Evolutionary conservation across 108 stramenopile genomes (phyloP), one percentile per base, ranked within the genome.

Genomic region (Cyclotella distinguenda): DNA sequence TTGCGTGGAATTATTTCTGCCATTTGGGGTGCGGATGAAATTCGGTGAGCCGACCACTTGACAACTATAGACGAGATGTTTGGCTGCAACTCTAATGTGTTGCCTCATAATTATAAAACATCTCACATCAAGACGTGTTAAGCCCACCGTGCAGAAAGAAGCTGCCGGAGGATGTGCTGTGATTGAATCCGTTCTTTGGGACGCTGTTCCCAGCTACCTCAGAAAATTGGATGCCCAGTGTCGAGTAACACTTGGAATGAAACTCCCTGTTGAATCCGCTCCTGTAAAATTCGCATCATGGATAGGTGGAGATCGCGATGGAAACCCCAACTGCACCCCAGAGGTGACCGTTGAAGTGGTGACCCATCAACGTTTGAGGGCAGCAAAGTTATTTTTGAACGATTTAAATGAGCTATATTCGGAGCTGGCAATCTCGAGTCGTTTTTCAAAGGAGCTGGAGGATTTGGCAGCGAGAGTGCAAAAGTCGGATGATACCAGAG

Each of bases 291-390:
- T 98, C 65, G 95, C 93, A 4, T 90, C 90, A 7, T 98, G 97
- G 97, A 97, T 97, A 76, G 95, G 95, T 19, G 95, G 95, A 22
- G 95, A 97, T 64, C 85, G 96, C 8, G 96, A 95, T 78, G 97
- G 97, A 18, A 98, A 98, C 75, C 97, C 97, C 23, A 97, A 97
- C 68, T 95, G 95, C 16, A 95, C 95, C 2, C 93, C 97, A 7
- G 69, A 77, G 31, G 95, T 96, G 0, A 98, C 97, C 9, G 58
- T 68, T 35, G 93, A 95, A 64, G 96, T 97, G 23, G 80, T 87
- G 5, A 68, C 88, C 23, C 75, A 84, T 27, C 88, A 96, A 63
- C 77, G 96, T 8, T 68, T 95, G 25, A 77, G 88, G 25, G 97
- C 93, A 6, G 93, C 96, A 4, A 81, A 82, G 13, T 59, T 98